Conservation (phyloP, 1,284 basidiomycete species). For the Rhodotorula sp. region DNA sequence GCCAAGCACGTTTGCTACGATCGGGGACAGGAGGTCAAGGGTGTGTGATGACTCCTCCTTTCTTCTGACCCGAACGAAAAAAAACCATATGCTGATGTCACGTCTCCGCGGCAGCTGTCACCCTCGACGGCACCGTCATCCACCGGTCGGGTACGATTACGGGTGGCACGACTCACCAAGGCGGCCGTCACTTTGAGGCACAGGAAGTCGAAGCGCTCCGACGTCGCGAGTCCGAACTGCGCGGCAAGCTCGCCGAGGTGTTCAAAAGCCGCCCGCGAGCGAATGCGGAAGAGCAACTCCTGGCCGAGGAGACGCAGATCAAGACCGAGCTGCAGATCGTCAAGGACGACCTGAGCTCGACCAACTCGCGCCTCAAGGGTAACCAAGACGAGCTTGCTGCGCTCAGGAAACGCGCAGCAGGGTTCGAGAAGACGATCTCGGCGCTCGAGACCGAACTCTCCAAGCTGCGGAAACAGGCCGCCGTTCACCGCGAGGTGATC, state of each 20-base stretch:
- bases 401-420: constrained; percentile 66
- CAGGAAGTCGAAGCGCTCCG: constrained; percentile 67
- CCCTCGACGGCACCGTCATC: constrained; percentile 93
- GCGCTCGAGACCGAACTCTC: constrained; percentile 58
- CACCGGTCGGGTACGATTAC: constrained; percentile 98
- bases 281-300: constrained; percentile 75
- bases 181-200: constrained; percentile 84
- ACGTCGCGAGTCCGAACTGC: constrained; percentile 60
- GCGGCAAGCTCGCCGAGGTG: constrained; percentile 77
- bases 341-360: constrained; percentile 74
- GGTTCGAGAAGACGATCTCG: constrained; percentile 63
- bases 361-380: constrained; percentile 64
- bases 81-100: not conserved
- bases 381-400: constrained; percentile 71
- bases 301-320: constrained; percentile 71
- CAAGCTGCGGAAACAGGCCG: constrained; percentile 59
- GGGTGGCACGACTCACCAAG: constrained; percentile 75
- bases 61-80: not conserved
- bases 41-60: constrained; percentile 53
- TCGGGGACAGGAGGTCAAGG: constrained; percentile 92
- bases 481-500: constrained; percentile 61
- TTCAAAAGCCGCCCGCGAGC: constrained; percentile 74
- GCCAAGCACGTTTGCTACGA: constrained; percentile 89
- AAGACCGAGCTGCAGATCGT: constrained; percentile 70
- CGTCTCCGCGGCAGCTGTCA: constrained; percentile 66